These are phyloP conservation scores for Pestalotiopsis sp. DNA, from an alignment of 2,329 filamentous ascomycete genomes.

Conservation along the genomic window DNA sequence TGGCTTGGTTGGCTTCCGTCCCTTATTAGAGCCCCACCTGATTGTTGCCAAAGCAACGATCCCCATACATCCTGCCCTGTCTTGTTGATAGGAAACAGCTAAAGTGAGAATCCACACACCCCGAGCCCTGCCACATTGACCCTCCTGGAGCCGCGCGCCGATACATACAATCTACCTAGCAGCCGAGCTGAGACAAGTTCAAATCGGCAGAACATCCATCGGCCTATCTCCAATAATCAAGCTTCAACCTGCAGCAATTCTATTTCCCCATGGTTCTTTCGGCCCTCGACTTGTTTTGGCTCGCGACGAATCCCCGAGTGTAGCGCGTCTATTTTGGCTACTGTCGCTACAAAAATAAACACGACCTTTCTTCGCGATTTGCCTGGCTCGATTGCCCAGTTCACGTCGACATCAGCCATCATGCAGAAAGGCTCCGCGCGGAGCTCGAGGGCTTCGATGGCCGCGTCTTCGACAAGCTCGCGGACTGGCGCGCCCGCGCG, in stretches of 20 bases:
- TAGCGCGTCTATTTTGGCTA: slow-evolving; percentile 2
- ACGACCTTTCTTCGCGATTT: neutral
- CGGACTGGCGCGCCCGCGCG: slow-evolving; percentile 24
- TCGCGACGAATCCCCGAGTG: neutral
- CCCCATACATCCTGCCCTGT: neutral
- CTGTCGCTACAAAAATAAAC: neutral
- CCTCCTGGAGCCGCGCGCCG: neutral
- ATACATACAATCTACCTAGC: neutral
- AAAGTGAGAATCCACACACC: neutral
- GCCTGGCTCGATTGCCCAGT: neutral
- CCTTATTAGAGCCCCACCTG: neutral
- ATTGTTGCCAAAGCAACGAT: slow-evolving; percentile 1
- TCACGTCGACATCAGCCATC: neutral
- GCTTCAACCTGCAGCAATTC: neutral
- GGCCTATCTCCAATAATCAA: neutral
- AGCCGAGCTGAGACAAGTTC: neutral
- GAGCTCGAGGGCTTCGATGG: slow-evolving; percentile 31
- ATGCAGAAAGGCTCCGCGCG: slow-evolving; percentile 34
- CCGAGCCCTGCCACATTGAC: neutral
- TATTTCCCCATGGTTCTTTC: neutral
- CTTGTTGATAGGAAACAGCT: neutral
- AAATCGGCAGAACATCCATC: neutral
- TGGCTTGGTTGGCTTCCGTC: neutral
- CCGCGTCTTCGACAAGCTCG: slow-evolving; percentile 18
- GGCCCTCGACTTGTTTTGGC: neutral